Conservation (phyloP, 768 basidiomycete genomes). For the Trametes meyenii region DNA sequence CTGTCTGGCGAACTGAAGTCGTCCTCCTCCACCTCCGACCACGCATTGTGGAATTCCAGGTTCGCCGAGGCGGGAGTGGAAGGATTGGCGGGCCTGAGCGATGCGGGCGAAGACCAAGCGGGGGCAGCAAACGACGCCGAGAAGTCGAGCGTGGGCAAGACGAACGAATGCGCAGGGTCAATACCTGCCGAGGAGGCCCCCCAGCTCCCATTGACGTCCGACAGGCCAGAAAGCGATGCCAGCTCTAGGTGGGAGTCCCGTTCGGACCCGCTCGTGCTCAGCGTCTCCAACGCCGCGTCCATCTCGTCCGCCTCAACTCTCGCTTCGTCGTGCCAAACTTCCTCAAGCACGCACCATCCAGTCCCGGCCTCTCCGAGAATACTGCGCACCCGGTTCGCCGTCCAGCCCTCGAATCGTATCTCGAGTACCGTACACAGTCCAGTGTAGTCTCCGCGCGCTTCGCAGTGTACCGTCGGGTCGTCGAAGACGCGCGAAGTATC, state of each 20-base stretch:
- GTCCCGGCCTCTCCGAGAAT: constrained; percentile 72
- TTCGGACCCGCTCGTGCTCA: constrained; percentile 26
- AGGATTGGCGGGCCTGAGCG: background rate
- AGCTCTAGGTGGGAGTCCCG: constrained; percentile 6
- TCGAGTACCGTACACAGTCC: constrained; percentile 68
- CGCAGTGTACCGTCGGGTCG: constrained; percentile 54
- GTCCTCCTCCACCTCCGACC: constrained; percentile 20
- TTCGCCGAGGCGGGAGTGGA: constrained; percentile 21
- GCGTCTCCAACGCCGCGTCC: constrained; percentile 34
- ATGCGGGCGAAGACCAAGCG: constrained; percentile 15
- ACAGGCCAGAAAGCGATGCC: constrained; percentile 3
- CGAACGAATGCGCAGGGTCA: constrained; percentile 67
- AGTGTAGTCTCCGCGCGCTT: constrained; percentile 58
- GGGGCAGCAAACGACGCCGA: constrained; percentile 50
- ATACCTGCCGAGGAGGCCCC: constrained; percentile 28
- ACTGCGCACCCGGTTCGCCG: constrained; percentile 60
- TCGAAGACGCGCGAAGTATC: constrained; percentile 73
- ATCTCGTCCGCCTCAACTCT: constrained; percentile 26
- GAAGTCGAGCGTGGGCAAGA: constrained; percentile 76
- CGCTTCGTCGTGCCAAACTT: constrained; percentile 38
- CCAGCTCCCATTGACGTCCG: constrained; percentile 17
- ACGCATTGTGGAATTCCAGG: constrained; percentile 31
- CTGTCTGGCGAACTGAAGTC: constrained; percentile 11
- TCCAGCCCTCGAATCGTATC: constrained; percentile 77
- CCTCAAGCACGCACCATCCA: constrained; percentile 78